Evolutionary conservation across 805 yeast species (phyloP).

Genomic region (Crinitomyces ghanaensis): DNA sequence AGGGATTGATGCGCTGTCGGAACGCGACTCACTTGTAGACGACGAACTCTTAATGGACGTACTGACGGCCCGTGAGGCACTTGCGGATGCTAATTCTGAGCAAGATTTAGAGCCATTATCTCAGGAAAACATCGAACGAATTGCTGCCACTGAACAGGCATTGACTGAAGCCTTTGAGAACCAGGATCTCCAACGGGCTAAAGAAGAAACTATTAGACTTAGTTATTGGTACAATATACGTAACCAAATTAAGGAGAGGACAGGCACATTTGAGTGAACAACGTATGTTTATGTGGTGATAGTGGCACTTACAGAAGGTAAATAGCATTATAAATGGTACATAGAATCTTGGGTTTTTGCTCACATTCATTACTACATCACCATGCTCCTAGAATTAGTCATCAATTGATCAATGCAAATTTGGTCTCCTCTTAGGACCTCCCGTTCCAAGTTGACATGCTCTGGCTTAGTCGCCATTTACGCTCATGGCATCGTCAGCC

Average conservation of each 20-base stretch:
- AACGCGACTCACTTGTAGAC: slow-evolving; percentile 32
- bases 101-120: slow-evolving; percentile 45
- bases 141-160: slow-evolving; percentile 33
- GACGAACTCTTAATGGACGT: slow-evolving; percentile 57
- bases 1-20: slow-evolving; percentile 45
- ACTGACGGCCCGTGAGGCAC: slow-evolving; percentile 72
- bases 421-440: too few species aligned
- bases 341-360: neutral
- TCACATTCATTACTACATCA: too few species aligned
- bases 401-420: too few species aligned
- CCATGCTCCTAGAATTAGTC: too few species aligned
- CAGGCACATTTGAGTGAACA: slow-evolving; percentile 23
- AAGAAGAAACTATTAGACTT: slow-evolving; percentile 54
- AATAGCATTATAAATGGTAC: neutral
- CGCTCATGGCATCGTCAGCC: slow-evolving; percentile 20
- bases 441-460: too few species aligned
- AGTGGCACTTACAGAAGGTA: too few species aligned
- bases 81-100: slow-evolving; percentile 53
- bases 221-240: slow-evolving; percentile 79
- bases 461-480: slow-evolving; percentile 14
- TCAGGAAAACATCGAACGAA: slow-evolving; percentile 45
- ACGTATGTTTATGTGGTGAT: too few species aligned
- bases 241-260: slow-evolving; percentile 56
- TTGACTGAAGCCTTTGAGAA: slow-evolving; percentile 38
- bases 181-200: slow-evolving; percentile 47